Base-by-base conservation (phyloP, 495 filamentous ascomycete species). In the Trichoderma orchidacearum region DNA sequence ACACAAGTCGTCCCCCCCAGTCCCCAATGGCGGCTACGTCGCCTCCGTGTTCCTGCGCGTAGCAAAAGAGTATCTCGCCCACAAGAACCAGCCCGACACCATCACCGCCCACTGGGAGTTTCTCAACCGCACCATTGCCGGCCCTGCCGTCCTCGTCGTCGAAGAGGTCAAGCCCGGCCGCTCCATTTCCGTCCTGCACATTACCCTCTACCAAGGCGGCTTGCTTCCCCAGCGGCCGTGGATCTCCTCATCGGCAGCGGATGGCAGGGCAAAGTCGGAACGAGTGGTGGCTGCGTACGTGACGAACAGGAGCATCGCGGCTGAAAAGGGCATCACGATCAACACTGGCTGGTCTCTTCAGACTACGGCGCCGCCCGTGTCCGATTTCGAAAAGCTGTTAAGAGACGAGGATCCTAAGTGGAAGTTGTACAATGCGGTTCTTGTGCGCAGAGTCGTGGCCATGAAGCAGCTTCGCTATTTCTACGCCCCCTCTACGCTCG, bases 1-100 rank as follows among this genome's bases (percentile, higher is more conserved):
- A 23, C n/a, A n/a, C n/a, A n/a, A n/a, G n/a, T n/a, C 36, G 21
- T 41, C 1, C 23, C 1, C 28, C 7, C 18, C 63, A 88, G 89
- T 95, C 5, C 88, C 88, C 18, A 87, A 95, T 62, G 89, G 89
- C 57, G 90, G 89, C 50, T 92, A 85, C 62, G 82, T 86, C 11
- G 83, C 84, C 18, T 73, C 84, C 11, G 65, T 63, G 52, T 60
- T 94, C 58, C 77, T 88, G 61, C 68, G 71, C 15, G 78, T 85
- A 21, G 80, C 82, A 7, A 65, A 67, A 2, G 72, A 69, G 13
- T 86, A 92, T 67, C 81, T 89, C 55, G 62, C 75, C 31, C 67
- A 68, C 0, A 79, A 80, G 51, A 75, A 80, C 61, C 83, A 86
- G 70, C 74, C 81, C 28, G 72, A 86, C 71, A 66, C 81, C 59